Conservation (phyloP, 1,284 basidiomycete species). For the Inonotus obliquus region DNA sequence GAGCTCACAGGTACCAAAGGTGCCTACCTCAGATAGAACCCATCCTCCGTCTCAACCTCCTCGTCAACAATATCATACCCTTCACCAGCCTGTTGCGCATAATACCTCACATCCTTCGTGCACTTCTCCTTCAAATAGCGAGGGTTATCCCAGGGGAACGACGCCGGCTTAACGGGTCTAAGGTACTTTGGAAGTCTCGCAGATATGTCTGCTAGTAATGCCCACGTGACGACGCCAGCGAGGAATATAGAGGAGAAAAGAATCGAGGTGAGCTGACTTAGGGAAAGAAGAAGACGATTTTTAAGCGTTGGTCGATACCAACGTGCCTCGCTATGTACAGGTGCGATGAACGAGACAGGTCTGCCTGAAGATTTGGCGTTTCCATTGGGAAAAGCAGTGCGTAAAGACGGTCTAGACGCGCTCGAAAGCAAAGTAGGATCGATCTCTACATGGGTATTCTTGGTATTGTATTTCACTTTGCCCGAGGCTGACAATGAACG, state of each 20-base stretch:
- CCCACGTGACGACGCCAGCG: slow-evolving; percentile 35
- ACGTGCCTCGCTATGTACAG: neutral
- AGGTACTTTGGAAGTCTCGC: slow-evolving; percentile 29
- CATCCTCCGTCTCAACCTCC: slow-evolving; percentile 53
- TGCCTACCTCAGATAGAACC: slow-evolving; percentile 42
- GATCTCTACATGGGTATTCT: neutral
- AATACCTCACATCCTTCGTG: slow-evolving; percentile 50
- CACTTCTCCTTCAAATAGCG: slow-evolving; percentile 44
- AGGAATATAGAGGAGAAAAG: slow-evolving; percentile 47
- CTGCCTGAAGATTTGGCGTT: slow-evolving; percentile 6
- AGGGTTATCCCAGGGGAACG: slow-evolving; percentile 43
- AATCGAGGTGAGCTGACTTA: slow-evolving; percentile 41
- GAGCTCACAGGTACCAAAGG: neutral
- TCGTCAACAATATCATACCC: slow-evolving; percentile 55
- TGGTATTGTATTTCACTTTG: neutral
- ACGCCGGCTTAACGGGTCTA: neutral
- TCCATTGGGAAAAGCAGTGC: neutral
- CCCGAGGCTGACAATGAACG: slow-evolving; percentile 1
- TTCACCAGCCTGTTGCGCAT: slow-evolving; percentile 38
- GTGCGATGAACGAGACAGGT: slow-evolving; percentile 14
- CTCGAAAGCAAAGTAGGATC: neutral
- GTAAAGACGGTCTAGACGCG: neutral
- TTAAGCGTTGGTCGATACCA: slow-evolving; percentile 9
- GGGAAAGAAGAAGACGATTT: slow-evolving; percentile 30
- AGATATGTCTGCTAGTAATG: slow-evolving; percentile 28